Evolutionary conservation across 257 asterid genomes (phyloP), one percentile per base, ranked within the genome.

Genomic region (Eustoma russellianum): DNA sequence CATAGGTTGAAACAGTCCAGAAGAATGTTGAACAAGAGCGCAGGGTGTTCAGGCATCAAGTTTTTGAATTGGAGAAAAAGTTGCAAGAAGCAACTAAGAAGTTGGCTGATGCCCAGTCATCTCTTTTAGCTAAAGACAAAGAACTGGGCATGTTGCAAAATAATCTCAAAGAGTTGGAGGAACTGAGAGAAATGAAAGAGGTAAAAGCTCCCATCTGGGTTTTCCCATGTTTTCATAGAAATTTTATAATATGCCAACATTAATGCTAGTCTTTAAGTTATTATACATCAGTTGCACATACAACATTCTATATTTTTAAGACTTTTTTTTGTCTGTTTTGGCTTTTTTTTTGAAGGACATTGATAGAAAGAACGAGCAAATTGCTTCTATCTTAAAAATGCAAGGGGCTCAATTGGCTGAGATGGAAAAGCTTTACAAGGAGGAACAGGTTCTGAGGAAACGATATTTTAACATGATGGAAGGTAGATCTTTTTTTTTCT

Each of bases 131-230:
- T 17, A 92, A 88, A 74, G 94, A 85, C 55, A 48, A 55, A 18
- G 93, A 88, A 67, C 43, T 88, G 60, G 62, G 80, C 50, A 54
- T 75, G 34, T 50, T 85, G 74, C 93, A 83, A 70, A 88, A 77
- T 74, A 85, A 85, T 63, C 76, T 92, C 16, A 83, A 72, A 78
- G 99, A 88, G 64, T 65, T 92, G 59, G 99, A 81, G 64, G 97
- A 92, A 48, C 79, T 92, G 50, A 81, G 97, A 77, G 99, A 92
- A 76, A 85, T 92, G 94, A 92, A 88, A 74, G 99, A 92, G 95
- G 99, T 92, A 41, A 60, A 16, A 24, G 48, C 50, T 56, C 67
- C 6, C 41, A 44, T 34, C 40, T 53, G 13, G 33, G 46, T 45
- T 33, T 51, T 17, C 47, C 17, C 47, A 41, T 53, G 38, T 48